Conservation (phyloP, 768 basidiomycete species). For the Lactarius pseudohatsudake region DNA sequence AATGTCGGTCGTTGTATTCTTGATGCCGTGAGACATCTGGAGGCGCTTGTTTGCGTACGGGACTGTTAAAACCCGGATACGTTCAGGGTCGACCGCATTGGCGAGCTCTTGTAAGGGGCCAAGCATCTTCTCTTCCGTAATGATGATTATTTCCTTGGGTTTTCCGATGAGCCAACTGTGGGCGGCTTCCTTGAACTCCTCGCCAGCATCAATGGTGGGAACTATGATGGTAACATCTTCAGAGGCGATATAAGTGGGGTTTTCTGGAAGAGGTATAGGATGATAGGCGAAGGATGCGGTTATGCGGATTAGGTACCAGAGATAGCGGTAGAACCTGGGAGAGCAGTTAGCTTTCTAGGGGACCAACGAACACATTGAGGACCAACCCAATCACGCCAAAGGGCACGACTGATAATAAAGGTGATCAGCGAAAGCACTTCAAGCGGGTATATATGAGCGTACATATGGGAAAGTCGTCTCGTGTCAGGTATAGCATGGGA, state of each 20-base stretch:
- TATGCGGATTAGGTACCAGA: conserved; percentile 89
- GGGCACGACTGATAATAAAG: conserved; percentile 66
- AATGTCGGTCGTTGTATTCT: conserved; percentile 87
- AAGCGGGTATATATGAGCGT: conserved; percentile 39
- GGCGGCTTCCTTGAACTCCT: conserved; percentile 93
- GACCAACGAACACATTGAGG: neutral
- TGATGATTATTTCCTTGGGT: conserved; percentile 79
- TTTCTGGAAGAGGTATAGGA: conserved; percentile 86
- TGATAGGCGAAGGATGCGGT: conserved; percentile 76
- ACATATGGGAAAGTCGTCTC: conserved; percentile 91
- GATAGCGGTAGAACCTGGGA: conserved; percentile 84
- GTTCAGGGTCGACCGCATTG: conserved; percentile 77
- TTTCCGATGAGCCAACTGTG: conserved; percentile 90
- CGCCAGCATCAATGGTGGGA: conserved; percentile 93
- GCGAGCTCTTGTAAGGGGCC: conserved; percentile 88
- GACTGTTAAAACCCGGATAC: conserved; percentile 84
- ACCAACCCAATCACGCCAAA: conserved; percentile 83
- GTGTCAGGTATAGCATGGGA: conserved; percentile 82
- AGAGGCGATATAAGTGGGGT: conserved; percentile 84
- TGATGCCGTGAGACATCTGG: conserved; percentile 93
- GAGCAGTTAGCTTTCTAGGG: neutral
- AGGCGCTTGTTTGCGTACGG: conserved; percentile 93
- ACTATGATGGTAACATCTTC: conserved; percentile 98
- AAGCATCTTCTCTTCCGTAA: conserved; percentile 87
- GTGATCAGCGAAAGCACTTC: conserved; percentile 2